phyloP scores from a whole-genome alignment of 176 grass and related monocot genomes.

The Microstegium vimineum region DNA sequence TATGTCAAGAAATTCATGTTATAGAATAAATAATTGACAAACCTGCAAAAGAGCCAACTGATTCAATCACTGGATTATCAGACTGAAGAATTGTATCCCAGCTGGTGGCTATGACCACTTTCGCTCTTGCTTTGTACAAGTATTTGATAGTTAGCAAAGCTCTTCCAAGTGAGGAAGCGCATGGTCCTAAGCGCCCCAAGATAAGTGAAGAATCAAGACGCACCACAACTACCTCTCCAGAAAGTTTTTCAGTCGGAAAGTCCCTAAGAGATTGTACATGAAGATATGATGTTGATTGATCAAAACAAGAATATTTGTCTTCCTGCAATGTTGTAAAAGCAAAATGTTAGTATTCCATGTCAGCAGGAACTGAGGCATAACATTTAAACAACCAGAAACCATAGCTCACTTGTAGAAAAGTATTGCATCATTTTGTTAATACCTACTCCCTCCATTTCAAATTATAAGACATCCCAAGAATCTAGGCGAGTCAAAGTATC shows the following conservation, averaged over 20 bases:
- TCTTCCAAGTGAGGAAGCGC: constrained; percentile 47
- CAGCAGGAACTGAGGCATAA: neutral
- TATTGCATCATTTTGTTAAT: neutral
- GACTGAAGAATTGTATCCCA: constrained; percentile 51
- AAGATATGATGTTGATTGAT: constrained; percentile 36
- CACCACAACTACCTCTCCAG: constrained; percentile 65
- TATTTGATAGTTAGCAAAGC: constrained; percentile 77
- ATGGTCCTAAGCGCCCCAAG: constrained; percentile 27
- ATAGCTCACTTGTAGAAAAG: neutral
- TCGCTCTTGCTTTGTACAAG: constrained; percentile 70
- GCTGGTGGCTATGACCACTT: constrained; percentile 62
- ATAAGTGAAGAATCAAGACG: constrained; percentile 69
- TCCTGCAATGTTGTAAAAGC: constrained; percentile 27
- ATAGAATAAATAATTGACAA: constrained; percentile 19
- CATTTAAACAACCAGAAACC: neutral
- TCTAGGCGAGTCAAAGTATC: too few relatives aligned
- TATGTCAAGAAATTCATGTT: neutral
- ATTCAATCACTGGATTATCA: constrained; percentile 33
- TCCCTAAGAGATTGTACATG: constrained; percentile 79
- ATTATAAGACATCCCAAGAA: too few relatives aligned
- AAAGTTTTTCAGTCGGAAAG: constrained; percentile 69
- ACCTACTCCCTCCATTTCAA: too few relatives aligned
- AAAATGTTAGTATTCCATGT: constrained; percentile 19
- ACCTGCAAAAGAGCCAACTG: constrained; percentile 70
- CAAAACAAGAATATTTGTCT: constrained; percentile 34